These are phyloP conservation scores for Amanita subjunquillea DNA, from an alignment of 768 basidiomycete genomes.

Conservation along the genomic window DNA sequence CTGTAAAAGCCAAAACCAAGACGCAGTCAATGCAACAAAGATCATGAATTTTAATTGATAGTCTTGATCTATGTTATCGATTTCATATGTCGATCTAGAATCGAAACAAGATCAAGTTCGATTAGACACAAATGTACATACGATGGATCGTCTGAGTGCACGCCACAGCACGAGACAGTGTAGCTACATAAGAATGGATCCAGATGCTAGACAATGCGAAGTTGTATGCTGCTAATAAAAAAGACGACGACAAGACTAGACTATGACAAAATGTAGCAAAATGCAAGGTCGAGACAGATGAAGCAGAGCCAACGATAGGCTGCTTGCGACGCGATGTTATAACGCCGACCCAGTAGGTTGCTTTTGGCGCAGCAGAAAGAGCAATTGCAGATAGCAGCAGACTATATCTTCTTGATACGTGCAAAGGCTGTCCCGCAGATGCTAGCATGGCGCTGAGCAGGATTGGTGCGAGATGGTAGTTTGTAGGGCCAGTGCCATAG, in stretches of 20 bases:
- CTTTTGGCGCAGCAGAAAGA: constrained; percentile 41
- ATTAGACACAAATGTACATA: no score
- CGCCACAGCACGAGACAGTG: no score
- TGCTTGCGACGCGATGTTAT: constrained; percentile 44
- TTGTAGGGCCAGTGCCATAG: constrained; percentile 53
- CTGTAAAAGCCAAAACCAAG: constrained; percentile 24
- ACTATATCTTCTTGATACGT: constrained; percentile 19
- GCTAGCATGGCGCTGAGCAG: constrained; percentile 23
- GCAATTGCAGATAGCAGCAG: constrained; percentile 28
- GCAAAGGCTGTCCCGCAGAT: constrained; percentile 29
- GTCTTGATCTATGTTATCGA: neutral
- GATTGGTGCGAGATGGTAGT: constrained; percentile 32
- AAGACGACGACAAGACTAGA: no score
- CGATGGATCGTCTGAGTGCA: no score
- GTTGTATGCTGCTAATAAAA: no score
- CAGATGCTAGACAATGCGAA: no score
- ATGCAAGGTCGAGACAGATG: no score
- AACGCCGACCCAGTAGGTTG: constrained; percentile 58
- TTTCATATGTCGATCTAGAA: no score
- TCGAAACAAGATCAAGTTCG: no score
- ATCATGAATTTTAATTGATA: constrained; percentile 3
- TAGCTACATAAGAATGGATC: no score
- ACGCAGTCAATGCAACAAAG: constrained; percentile 19
- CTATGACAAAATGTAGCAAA: no score
- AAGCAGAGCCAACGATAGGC: constrained; percentile 47